Evolutionary conservation across 2,329 filamentous ascomycete species (phyloP).

Genomic region (Penicillium palitans): DNA sequence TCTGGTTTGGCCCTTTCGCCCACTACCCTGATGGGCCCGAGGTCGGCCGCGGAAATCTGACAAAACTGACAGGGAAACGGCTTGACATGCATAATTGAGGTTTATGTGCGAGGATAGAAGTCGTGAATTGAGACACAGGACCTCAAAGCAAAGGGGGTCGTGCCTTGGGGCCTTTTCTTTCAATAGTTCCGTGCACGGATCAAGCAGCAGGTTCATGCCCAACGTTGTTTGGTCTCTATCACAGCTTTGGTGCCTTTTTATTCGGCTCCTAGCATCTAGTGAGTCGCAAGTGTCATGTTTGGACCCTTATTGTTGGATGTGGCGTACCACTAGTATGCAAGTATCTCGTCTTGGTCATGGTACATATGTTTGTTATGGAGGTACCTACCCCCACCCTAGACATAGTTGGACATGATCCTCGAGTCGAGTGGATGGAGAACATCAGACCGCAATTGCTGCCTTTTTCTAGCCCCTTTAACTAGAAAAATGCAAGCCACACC

Average conservation of each 20-base stretch:
- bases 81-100: constrained; percentile 23
- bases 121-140: background rate
- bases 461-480: constrained; percentile 1
- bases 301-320: background rate
- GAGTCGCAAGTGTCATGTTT: constrained; percentile 14
- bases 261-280: constrained; percentile 1
- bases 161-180: background rate
- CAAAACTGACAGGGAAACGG: constrained; percentile 7
- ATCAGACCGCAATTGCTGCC: constrained; percentile 18
- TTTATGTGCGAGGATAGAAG: constrained; percentile 16
- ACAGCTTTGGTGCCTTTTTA: background rate
- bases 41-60: background rate
- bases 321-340: constrained; percentile 5
- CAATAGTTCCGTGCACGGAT: constrained; percentile 30
- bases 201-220: constrained; percentile 10
- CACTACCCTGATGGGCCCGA: background rate
- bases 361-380: background rate
- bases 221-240: background rate
- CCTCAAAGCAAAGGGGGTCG: background rate
- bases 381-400: background rate
- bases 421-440: constrained; percentile 6
- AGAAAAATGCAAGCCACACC: constrained; percentile 22
- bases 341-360: background rate
- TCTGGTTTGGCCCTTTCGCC: constrained; percentile 13
- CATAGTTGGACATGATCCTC: background rate